Percentiles rank a stretch among this genome's conserved stretches.
These are phyloP conservation scores for Venturia oleaginea DNA, from an alignment of 2,329 filamentous ascomycete species.

Conservation along the genomic window DNA sequence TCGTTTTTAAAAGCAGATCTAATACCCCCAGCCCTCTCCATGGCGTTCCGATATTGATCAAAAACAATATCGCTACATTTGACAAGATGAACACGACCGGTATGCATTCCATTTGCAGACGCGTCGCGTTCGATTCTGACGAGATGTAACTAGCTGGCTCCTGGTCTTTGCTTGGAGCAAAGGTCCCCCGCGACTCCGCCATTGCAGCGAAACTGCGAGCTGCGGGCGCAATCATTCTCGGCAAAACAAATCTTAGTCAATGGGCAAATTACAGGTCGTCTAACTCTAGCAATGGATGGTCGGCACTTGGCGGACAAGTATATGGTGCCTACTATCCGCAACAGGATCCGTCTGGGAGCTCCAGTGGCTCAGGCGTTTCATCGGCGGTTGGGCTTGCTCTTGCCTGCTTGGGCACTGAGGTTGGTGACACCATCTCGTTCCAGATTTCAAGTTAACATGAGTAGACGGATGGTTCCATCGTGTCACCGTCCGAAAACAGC, in stretches of 20 bases:
- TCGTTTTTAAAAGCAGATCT: neutral
- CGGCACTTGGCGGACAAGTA: constrained; percentile 53
- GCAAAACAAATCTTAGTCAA: constrained; percentile 56
- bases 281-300: constrained; percentile 56
- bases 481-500: constrained; percentile 46
- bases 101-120: neutral
- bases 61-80: constrained; percentile 19
- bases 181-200: constrained; percentile 47
- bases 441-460: neutral
- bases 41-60: constrained; percentile 21
- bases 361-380: constrained; percentile 46
- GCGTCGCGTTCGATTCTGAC: neutral
- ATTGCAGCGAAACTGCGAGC: constrained; percentile 51
- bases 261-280: constrained; percentile 54
- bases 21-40: constrained; percentile 17
- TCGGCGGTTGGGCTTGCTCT: constrained; percentile 50
- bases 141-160: constrained; percentile 42
- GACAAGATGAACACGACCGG: constrained; percentile 18
- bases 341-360: constrained; percentile 54
- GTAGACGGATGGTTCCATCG: constrained; percentile 54
- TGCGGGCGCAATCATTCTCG: constrained; percentile 55
- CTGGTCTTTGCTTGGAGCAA: constrained; percentile 51
- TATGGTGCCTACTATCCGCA: constrained; percentile 51
- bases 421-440: constrained; percentile 16
- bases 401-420: constrained; percentile 52